Evolutionary conservation across 805 yeast genomes (phyloP).

Genomic region (Ogataea nitratoaversa): DNA sequence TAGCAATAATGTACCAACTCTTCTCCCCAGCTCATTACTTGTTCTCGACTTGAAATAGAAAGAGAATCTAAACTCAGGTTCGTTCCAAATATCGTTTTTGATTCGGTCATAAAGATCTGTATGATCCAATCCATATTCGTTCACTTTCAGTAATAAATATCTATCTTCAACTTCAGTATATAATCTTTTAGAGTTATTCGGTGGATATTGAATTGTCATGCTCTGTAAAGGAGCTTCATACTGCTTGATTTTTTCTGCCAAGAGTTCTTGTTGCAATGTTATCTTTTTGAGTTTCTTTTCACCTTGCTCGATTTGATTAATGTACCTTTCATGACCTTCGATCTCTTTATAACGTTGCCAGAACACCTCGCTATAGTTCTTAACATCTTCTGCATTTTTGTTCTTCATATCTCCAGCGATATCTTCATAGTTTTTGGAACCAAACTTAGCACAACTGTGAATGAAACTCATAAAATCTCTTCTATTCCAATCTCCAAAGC

Average conservation of each 20-base stretch:
- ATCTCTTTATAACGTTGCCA: constrained; percentile 59
- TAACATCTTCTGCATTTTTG: constrained; percentile 57
- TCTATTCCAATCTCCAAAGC: constrained; percentile 67
- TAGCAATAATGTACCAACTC: constrained; percentile 61
- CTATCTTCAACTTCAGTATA: constrained; percentile 70
- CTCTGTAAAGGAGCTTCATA: constrained; percentile 59
- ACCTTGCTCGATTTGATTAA: constrained; percentile 68
- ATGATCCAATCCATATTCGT: constrained; percentile 60
- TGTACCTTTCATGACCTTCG: constrained; percentile 68
- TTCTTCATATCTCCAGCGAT: constrained; percentile 55
- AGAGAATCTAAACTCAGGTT: constrained; percentile 63
- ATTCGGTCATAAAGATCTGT: constrained; percentile 59
- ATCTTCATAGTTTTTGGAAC: constrained; percentile 45
- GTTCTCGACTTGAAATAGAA: constrained; percentile 73
- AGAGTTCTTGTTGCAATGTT: constrained; percentile 49
- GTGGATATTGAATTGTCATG: constrained; percentile 66
- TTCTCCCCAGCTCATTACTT: constrained; percentile 64
- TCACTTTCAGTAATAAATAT: constrained; percentile 54
- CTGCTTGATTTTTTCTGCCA: constrained; percentile 49
- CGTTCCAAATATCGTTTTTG: constrained; percentile 56
- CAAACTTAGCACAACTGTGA: constrained; percentile 65
- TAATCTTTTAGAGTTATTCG: constrained; percentile 74
- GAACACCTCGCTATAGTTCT: constrained; percentile 52
- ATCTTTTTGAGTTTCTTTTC: constrained; percentile 61
- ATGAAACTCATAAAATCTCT: constrained; percentile 71